Percentiles rank a stretch among this genome's conserved stretches.
Conservation (phyloP, 2,329 filamentous ascomycete species). For the Fusarium nanum region DNA sequence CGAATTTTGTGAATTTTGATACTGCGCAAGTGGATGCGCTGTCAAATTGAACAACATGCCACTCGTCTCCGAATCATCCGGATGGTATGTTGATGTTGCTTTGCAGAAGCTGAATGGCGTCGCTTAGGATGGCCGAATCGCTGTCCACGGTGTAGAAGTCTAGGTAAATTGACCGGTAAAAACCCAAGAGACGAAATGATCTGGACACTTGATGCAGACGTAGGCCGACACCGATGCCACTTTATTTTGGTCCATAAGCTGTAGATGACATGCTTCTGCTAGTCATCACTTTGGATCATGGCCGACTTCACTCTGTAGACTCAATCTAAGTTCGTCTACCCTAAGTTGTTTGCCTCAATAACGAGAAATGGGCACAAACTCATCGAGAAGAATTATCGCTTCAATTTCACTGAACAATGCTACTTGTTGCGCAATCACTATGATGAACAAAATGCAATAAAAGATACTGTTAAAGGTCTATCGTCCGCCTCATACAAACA, state of each 20-base stretch:
- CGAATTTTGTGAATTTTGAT: not conserved
- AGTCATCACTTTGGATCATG: not conserved
- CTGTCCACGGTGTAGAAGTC: too few relatives aligned
- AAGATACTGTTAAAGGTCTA: not conserved
- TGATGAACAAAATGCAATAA: not conserved
- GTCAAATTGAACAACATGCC: slow-evolving; percentile 18
- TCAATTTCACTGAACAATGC: too few relatives aligned
- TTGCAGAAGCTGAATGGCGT: not conserved
- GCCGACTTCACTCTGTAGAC: not conserved
- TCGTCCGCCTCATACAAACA: not conserved
- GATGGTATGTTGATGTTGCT: not conserved
- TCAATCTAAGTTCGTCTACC: not conserved
- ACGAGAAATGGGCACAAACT: not conserved
- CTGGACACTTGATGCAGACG: accelerated
- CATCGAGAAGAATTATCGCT: too few relatives aligned
- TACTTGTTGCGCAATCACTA: too few relatives aligned
- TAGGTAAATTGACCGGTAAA: too few relatives aligned
- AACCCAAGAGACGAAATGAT: not conserved
- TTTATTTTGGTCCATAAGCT: not conserved
- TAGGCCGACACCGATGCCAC: not conserved
- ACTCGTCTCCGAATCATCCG: slow-evolving; percentile 38
- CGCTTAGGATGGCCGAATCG: not conserved
- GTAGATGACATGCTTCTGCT: not conserved
- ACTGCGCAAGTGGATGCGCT: not conserved
- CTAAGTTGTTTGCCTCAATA: not conserved